Base-by-base conservation (phyloP, 345 rosid genomes). In the Punica granatum region DNA sequence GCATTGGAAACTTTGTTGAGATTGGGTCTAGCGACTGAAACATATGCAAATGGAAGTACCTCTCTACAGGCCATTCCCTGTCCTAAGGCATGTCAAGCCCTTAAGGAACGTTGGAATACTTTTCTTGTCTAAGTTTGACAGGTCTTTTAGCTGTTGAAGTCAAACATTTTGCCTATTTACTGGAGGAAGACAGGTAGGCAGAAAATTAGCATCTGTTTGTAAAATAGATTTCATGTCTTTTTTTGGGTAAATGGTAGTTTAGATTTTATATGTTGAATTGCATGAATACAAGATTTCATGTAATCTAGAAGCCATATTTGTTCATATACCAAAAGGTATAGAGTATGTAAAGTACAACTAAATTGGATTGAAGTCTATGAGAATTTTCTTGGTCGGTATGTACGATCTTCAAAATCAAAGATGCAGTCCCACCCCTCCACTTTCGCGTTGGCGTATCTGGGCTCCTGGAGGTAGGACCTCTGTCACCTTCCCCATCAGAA, bases 21-120 rank as follows among this genome's bases (percentile, higher is more conserved):
- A 74, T 81, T 92, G 66, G 96, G 92, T 31, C 78, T 88, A 53
- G 93, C 77, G 37, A 73, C 72, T 7, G 92, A 90, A 80, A 78
- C 77, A 67, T 25, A 69, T n/a, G 68, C 78, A 21, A 82, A 83
- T 79, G 86, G 83, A 70, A 75, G 68, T 54, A 62, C 70, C 71
- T 68, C 66, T 59, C 74, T 90, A 73, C 86, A 81, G 63, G 82
- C 88, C 54, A 69, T 79, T 73, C 85, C 96, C 25, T 82, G 88
- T 69, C 58, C 68, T 16, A 67, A 80, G 73, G 98, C 90, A 51
- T 77, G 79, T 16, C 80, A 77, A 43, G 85, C 76, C 58, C 97
- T 90, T 39, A 83, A 79, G 77, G 83, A 72, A 73, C 82, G 86
- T 8, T 90, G 98, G 97, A 80, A 76, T 70, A 67, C 72, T 74